Evolutionary conservation across 1,284 basidiomycete species (phyloP), one percentile per base, ranked within the genome.

Genomic region (Cerioporus squamosus): DNA sequence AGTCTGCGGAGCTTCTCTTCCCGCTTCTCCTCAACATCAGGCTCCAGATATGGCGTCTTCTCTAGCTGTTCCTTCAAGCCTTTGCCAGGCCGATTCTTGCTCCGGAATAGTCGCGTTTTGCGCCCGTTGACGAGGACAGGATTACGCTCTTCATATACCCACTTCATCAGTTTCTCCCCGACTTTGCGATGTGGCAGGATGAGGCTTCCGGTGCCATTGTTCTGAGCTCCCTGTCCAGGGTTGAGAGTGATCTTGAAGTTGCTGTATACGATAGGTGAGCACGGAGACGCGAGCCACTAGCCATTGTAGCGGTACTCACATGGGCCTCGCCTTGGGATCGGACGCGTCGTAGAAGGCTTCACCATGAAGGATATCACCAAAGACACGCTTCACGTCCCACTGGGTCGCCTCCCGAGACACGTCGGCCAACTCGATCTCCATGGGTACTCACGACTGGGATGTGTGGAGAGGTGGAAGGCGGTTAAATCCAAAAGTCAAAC

Each of bases 41-140:
- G 88, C 60, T 84, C 72, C 15, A 86, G 75, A 65, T 83, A 91
- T 0, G 81, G 84, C 0, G 86, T 84, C 69, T 86, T 88, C 53
- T 70, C 67, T 22, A 74, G 60, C 5, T 58, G 63, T 15, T 66
- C 65, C 17, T 53, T 60, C 15, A 69, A 36, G n/a, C 60, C 51
- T 17, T 42, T 50, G 2, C 51, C 39, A 2, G 66, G 66, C 39
- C 53, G 54, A 17, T 61, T 64, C 40, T 63, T 58, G 23, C 60
- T 57, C 5, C 61, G 65, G n/a, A 60, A 65, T 24, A 72, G 66
- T 31, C 63, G 62, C 12, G 70, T 43, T 49, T 60, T 72, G 49
- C 70, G 72, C 1, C 55, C 69, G 50, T 69, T 74, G 56, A 89
- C 77, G 55, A 70, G 74, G 53, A 79, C 70, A 57, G 72, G 77